Evolutionary conservation across 2,329 filamentous ascomycete species (phyloP), one percentile per base, ranked within the genome.

Genomic region (Phoma sp.): DNA sequence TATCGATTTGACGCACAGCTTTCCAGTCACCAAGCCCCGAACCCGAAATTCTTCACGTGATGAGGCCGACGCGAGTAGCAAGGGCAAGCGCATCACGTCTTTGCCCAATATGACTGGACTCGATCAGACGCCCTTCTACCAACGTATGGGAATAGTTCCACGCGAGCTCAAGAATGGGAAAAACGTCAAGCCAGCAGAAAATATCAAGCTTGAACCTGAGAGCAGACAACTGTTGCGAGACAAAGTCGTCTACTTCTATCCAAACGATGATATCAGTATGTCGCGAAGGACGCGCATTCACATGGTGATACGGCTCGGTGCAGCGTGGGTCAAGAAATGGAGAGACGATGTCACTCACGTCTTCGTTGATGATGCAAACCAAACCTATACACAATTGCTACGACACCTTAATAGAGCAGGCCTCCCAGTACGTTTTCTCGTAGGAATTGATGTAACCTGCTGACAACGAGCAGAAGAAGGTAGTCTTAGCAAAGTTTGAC

Each of bases 201-300:
- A 70, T 10, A 75, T 75, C 43, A 64, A 66, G 24, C 58, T 75
- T 11, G 60, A 61, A 3, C 64, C 73, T 4, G 71, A 73, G 48
- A 39, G 52, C 3, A 70, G 64, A 39, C 73, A 74, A 35, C 47
- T 76, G 18, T 59, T 77, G 30, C 67, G 65, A 27, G 67, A 55
- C 13, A 71, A 73, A 30, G 59, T 70, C 11, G 50, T 75, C 22
- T 76, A 86, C 75, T 96, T 95, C 70, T 85, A 96, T 5, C 93
- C 92, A 0, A 89, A 95, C 61, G 85, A 91, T 59, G 88, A 93
- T 59, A 82, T 89, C 41, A 84, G 87, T 29, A 82, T 83, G 9
- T 79, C 83, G 7, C 84, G 93, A 35, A 84, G 84, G 49, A 74
- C 87, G 53, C 86, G 90, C 4, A 96, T 97, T 47, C 82, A 82